Evolutionary conservation across 73 alveolate species (phyloP).

Genomic region (Paramecium caudatum): DNA sequence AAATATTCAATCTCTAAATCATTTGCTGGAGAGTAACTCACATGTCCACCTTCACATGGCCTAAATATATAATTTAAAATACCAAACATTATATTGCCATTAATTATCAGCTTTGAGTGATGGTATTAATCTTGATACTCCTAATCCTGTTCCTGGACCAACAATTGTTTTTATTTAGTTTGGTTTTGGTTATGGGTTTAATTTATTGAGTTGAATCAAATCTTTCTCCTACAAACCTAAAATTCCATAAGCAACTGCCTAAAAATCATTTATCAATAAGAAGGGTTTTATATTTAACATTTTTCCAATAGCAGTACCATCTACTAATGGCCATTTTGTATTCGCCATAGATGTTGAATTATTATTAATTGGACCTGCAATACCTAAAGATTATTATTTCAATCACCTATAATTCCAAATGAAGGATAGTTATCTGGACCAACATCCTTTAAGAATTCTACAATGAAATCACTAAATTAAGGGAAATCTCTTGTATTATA

Average conservation of each 20-base stretch:
- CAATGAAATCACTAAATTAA: constrained; percentile 41
- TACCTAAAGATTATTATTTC: neutral
- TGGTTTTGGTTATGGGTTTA: constrained; percentile 27
- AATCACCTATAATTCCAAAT: constrained; percentile 49
- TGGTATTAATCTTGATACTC: constrained; percentile 70
- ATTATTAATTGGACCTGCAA: constrained; percentile 65
- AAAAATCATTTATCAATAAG: constrained; percentile 65
- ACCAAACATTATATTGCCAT: constrained; percentile 37
- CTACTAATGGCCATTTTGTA: constrained; percentile 72
- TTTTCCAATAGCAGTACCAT: constrained; percentile 68
- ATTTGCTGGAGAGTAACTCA: constrained; percentile 66
- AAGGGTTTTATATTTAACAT: constrained; percentile 39
- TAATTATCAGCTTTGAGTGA: constrained; percentile 6
- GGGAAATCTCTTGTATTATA: constrained; percentile 34
- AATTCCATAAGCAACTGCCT: constrained; percentile 74
- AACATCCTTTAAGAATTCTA: constrained; percentile 62
- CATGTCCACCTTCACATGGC: constrained; percentile 77
- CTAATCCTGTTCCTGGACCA: constrained; percentile 78
- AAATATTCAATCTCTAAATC: constrained; percentile 58
- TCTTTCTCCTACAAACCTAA: constrained; percentile 54
- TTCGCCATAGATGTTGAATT: constrained; percentile 70
- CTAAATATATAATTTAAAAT: neutral
- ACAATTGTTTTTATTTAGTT: constrained; percentile 61
- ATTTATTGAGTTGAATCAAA: constrained; percentile 12
- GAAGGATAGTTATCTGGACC: constrained; percentile 36